These are phyloP conservation scores for Colletotrichum cuscutae DNA, from an alignment of 2,329 filamentous ascomycete species.

Conservation along the genomic window DNA sequence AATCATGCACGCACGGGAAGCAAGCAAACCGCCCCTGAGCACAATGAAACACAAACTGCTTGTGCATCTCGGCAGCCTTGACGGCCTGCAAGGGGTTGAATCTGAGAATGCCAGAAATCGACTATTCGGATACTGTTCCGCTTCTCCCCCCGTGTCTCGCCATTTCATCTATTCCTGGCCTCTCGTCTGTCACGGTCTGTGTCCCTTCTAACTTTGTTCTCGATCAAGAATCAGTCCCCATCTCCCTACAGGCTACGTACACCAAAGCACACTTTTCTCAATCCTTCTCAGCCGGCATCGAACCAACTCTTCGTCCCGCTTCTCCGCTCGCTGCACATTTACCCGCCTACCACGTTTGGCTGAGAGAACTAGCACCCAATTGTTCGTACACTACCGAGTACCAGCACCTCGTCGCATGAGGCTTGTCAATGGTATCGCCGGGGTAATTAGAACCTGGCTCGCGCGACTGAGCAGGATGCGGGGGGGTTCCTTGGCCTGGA, in stretches of 20 bases:
- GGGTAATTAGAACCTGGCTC: not conserved
- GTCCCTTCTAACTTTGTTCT: not conserved
- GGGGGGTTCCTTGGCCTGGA: not conserved
- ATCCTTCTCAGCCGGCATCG: conserved; percentile 8
- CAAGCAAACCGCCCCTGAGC: conserved; percentile 7
- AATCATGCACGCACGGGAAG: conserved; percentile 15
- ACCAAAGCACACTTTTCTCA: not conserved
- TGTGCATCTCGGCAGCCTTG: conserved; percentile 13
- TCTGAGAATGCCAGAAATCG: conserved; percentile 3
- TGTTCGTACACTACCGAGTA: not conserved
- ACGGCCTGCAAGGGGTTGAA: conserved; percentile 17
- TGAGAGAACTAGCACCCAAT: not conserved
- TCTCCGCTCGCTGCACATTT: conserved; percentile 40
- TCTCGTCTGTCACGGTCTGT: not conserved
- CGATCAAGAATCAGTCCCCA: not conserved
- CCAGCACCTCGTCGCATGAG: not conserved
- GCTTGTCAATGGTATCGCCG: not conserved
- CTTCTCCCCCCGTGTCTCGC: not conserved
- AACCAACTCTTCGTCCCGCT: conserved; percentile 36
- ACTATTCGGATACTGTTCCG: conserved; percentile 17
- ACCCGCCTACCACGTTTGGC: conserved; percentile 27
- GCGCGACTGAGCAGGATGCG: not conserved
- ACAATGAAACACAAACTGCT: conserved; percentile 19
- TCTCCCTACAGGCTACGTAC: no score
- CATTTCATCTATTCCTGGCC: not conserved